phyloP scores from a whole-genome alignment of 805 yeast species.

The Schwanniomyces pseudopolymorphus region DNA sequence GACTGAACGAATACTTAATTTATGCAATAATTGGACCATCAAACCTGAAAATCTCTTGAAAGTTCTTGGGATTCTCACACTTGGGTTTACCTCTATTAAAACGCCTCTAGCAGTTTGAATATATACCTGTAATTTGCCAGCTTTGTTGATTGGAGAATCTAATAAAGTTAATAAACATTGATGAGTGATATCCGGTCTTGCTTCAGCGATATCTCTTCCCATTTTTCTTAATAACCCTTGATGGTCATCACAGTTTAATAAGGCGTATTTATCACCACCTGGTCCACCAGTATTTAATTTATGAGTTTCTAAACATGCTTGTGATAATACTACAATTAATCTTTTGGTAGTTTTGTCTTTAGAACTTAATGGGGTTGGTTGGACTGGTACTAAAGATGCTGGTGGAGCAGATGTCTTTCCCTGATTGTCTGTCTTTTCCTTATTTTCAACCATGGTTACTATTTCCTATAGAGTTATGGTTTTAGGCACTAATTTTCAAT shows the following conservation, averaged over 20 bases:
- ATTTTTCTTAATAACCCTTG: constrained; percentile 92
- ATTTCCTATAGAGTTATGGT: background rate
- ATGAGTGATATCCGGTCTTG: constrained; percentile 98
- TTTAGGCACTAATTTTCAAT: background rate
- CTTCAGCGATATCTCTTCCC: constrained; percentile 97
- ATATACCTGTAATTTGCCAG: constrained; percentile 94
- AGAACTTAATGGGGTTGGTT: constrained; percentile 78
- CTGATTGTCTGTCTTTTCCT: constrained; percentile 8
- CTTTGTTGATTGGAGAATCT: constrained; percentile 98
- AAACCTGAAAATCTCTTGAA: constrained; percentile 96
- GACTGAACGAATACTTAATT: constrained; percentile 88
- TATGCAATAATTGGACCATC: constrained; percentile 95
- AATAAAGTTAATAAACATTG: constrained; percentile 91
- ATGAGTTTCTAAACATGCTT: constrained; percentile 94
- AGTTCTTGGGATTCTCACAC: constrained; percentile 96
- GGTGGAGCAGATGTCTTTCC: constrained; percentile 25
- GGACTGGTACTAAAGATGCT: constrained; percentile 83
- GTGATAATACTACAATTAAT: constrained; percentile 89
- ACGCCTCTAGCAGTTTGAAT: constrained; percentile 95
- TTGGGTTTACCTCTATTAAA: constrained; percentile 91
- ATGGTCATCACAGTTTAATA: constrained; percentile 96
- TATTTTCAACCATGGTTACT: constrained; percentile 7
- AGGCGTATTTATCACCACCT: constrained; percentile 85
- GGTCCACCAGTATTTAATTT: constrained; percentile 78
- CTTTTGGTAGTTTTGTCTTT: constrained; percentile 85